Evolutionary conservation across 345 rosid genomes (phyloP).

Genomic region (Kernera saxatilis): DNA sequence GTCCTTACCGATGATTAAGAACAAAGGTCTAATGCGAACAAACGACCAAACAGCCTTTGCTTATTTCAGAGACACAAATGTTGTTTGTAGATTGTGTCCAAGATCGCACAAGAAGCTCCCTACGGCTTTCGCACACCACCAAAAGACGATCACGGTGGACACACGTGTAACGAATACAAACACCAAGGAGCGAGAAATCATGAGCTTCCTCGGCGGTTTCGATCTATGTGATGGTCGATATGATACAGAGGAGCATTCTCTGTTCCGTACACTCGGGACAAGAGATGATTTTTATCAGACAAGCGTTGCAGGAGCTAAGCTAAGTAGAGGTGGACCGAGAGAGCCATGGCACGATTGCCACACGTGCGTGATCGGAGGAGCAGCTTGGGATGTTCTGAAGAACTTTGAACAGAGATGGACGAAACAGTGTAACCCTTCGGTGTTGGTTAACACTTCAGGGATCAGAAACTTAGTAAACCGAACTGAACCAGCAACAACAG

Average conservation of each 20-base stretch:
- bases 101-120: constrained; percentile 67
- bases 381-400: constrained; percentile 62
- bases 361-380: constrained; percentile 59
- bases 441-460: constrained; percentile 38
- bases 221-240: constrained; percentile 81
- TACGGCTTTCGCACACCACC: constrained; percentile 81
- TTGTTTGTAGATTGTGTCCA: constrained; percentile 63
- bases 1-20: constrained; percentile 65
- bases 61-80: constrained; percentile 61
- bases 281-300: constrained; percentile 67
- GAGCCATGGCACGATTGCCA: constrained; percentile 94
- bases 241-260: constrained; percentile 76
- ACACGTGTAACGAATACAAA: constrained; percentile 23
- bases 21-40: constrained; percentile 75
- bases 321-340: constrained; percentile 83
- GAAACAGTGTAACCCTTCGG: constrained; percentile 61
- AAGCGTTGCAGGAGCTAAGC: constrained; percentile 56
- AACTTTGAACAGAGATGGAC: constrained; percentile 90
- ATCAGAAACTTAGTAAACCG: constrained; percentile 38
- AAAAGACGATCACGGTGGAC: constrained; percentile 70
- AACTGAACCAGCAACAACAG: constrained; percentile 22
- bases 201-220: constrained; percentile 80
- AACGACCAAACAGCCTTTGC: constrained; percentile 60
- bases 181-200: constrained; percentile 49
- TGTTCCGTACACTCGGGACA: constrained; percentile 55